Conservation (phyloP, 257 asterid genomes). For the Solanum pinnatisectum region DNA sequence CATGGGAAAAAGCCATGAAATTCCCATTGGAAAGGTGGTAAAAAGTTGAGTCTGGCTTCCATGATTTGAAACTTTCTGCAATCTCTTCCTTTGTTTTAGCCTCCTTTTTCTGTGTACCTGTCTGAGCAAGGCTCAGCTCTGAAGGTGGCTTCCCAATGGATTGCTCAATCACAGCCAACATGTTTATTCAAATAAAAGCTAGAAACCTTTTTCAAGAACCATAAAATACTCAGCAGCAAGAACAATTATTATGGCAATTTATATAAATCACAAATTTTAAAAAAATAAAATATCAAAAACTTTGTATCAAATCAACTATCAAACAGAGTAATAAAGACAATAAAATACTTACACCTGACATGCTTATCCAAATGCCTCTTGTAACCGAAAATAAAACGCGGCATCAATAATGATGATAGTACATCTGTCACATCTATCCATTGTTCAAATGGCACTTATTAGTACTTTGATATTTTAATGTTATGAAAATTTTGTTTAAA, state of each 20-base stretch:
- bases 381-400: slow-evolving; percentile 5
- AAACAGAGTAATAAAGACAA: no score
- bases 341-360: neutral
- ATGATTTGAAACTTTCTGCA: slow-evolving; percentile 31
- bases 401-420: neutral
- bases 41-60: slow-evolving; percentile 42
- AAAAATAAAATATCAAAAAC: no score
- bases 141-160: slow-evolving; percentile 33
- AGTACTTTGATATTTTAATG: neutral
- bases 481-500: neutral
- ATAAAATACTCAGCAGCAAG: neutral
- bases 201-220: neutral
- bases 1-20: slow-evolving; percentile 55
- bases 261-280: no score
- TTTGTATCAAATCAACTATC: neutral
- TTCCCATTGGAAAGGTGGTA: slow-evolving; percentile 40
- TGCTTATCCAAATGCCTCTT: slow-evolving; percentile 6
- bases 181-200: slow-evolving; percentile 1
- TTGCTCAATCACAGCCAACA: slow-evolving; percentile 53
- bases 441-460: neutral
- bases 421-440: slow-evolving; percentile 16
- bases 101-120: slow-evolving; percentile 9
- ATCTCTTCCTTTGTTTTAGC: slow-evolving; percentile 32
- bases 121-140: slow-evolving; percentile 27
- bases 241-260: neutral